Percentiles rank a stretch among this genome's conserved stretches.
Conservation (phyloP, 352 stramenopile genomes). For the Globisporangium yorkense region DNA sequence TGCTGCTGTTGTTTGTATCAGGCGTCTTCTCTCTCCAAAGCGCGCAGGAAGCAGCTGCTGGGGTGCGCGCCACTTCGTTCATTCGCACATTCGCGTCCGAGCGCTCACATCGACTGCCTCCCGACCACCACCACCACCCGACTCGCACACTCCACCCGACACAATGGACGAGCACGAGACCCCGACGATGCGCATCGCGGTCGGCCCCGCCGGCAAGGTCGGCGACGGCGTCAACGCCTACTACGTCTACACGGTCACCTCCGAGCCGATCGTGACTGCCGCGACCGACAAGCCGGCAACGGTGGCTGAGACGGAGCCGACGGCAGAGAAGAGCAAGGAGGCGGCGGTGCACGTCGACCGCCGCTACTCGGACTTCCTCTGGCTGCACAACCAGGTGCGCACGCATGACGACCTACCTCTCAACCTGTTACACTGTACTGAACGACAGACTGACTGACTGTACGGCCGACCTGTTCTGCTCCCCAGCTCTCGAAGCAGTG, state of each 20-base stretch:
- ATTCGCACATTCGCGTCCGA: background rate
- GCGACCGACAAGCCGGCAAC: background rate
- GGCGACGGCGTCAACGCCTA: conserved; percentile 83
- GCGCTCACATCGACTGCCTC: background rate
- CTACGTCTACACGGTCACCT: conserved; percentile 78
- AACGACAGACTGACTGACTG: background rate
- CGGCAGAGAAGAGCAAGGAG: background rate
- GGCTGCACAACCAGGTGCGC: conserved; percentile 60
- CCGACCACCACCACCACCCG: background rate
- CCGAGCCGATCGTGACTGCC: conserved; percentile 21
- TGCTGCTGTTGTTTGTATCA: too few relatives aligned
- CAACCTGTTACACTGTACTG: background rate
- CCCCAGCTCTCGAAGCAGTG: conserved; percentile 50
- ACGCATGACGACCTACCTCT: background rate
- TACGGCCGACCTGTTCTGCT: background rate
- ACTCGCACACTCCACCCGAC: background rate
- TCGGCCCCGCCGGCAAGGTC: conserved; percentile 67
- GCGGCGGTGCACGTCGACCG: conserved; percentile 49
- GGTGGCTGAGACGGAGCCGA: background rate
- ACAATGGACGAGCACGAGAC: conserved; percentile 1
- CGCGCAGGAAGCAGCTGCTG: background rate
- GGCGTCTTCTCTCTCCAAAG: too few relatives aligned
- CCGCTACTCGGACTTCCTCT: conserved; percentile 84
- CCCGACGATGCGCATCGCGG: conserved; percentile 38
- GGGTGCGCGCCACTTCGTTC: background rate